Evolutionary conservation across 176 grass and related monocot species (phyloP), one percentile per base, ranked within the genome.

Genomic region (Zea luxurians): DNA sequence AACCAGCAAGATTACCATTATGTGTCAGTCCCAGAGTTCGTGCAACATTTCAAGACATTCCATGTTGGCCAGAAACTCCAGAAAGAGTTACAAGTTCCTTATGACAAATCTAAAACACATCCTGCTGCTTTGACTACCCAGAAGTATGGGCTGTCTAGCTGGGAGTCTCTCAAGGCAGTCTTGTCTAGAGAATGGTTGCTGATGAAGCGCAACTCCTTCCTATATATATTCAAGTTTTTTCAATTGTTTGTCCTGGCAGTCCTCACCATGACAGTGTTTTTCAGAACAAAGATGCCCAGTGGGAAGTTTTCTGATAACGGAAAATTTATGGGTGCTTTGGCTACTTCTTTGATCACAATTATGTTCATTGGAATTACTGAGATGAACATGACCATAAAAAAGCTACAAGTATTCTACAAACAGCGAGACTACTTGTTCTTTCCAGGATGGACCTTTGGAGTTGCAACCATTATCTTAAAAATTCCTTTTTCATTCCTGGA

Each of bases 131-230:
- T 93, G 10, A 78, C 84, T 20, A 84, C 82, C 47, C 78, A 10
- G 4, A 89, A 48, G 36, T 89, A 87, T 20, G 78, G 84, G 16
- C 4, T 84, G 3, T 78, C 84, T 3, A 87, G 72, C 27, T 79
- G 35, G 84, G 81, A 93, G 37, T 79, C 88, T 17, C 50, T 93
- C 5, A 93, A 82, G 76, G 69, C 74, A 13, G 85, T 83, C 20
- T 41, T 87, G 18, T 80, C 81, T 1, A 87, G 87, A 64, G 87
- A 93, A 59, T 10, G 36, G 73, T 15, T 93, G 15, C 18, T 93
- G 9, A 87, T 93, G 84, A 93, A 76, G 71, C 81, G 90, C 66
- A 89, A 93, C 74, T 89, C 87, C 13, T 84, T 87, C 75, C 34
- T 93, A 37, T 93, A 89, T 66, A 44, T 87, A 18, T 89, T 87